Conservation (phyloP, 768 basidiomycete genomes). For the Mycena belliarum region DNA sequence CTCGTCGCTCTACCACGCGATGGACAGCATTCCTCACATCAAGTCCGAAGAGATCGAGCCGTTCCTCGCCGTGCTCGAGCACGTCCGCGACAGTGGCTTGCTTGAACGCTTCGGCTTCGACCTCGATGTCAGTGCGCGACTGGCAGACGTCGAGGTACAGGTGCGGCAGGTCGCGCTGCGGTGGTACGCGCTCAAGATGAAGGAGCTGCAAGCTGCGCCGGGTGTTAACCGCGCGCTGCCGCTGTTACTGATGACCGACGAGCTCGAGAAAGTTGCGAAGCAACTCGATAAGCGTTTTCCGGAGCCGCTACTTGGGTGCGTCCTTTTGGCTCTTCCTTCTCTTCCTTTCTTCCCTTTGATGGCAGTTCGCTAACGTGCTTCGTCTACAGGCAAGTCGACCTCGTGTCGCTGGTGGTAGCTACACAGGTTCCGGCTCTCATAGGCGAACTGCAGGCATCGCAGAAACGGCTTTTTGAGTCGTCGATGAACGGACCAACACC, state of each 20-base stretch:
- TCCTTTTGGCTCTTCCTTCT: constrained; percentile 11
- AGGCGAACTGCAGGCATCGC: constrained; percentile 64
- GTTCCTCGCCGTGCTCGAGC: constrained; percentile 67
- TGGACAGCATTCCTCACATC: constrained; percentile 74
- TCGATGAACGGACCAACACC: constrained; percentile 87
- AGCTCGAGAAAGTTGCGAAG: constrained; percentile 86
- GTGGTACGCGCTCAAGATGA: constrained; percentile 63
- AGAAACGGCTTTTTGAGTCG: constrained; percentile 76
- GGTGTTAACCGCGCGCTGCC: constrained; percentile 84
- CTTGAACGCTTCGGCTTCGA: constrained; percentile 77
- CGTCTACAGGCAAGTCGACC: constrained; percentile 60
- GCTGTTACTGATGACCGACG: constrained; percentile 80
- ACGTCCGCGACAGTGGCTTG: constrained; percentile 67
- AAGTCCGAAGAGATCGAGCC: constrained; percentile 71
- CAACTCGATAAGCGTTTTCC: constrained; percentile 85
- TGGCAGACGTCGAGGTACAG: constrained; percentile 67
- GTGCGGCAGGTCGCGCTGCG: constrained; percentile 59
- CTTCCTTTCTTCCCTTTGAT: too few species aligned
- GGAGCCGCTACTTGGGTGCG: constrained; percentile 78
- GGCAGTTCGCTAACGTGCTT: not conserved
- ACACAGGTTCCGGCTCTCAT: constrained; percentile 66
- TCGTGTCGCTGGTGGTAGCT: constrained; percentile 76
- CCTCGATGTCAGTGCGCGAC: constrained; percentile 51
- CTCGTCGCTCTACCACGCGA: constrained; percentile 78
- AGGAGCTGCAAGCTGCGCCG: constrained; percentile 64